These are phyloP conservation scores for Closterium sp. DNA, from an alignment of 139 green algal species.

Conservation along the genomic window DNA sequence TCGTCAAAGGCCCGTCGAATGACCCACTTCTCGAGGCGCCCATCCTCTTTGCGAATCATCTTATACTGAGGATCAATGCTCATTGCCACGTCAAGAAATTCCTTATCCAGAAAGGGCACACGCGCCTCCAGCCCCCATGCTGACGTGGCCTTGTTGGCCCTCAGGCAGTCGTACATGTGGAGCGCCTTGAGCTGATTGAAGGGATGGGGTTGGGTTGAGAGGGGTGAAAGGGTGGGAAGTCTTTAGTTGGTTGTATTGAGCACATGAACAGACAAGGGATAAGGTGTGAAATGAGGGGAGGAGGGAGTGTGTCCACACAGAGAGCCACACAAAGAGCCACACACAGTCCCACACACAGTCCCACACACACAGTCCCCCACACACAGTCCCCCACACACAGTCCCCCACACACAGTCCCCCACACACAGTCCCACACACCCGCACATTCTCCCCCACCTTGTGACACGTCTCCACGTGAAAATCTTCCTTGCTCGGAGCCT, in stretches of 20 bases:
- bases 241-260: no score
- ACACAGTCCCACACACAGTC: no score
- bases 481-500: conserved; percentile 71
- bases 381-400: conserved; percentile 17
- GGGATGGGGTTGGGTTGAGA: no score
- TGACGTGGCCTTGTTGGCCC: conserved; percentile 95
- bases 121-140: conserved; percentile 87
- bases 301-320: no score
- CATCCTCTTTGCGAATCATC: conserved; percentile 35
- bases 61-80: conserved; percentile 82
- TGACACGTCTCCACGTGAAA: conserved; percentile 32
- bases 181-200: conserved; percentile 80
- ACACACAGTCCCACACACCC: no score
- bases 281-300: no score
- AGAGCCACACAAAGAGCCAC: no score
- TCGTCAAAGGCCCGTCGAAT: no score
- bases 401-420: no score
- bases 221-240: no score
- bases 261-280: no score
- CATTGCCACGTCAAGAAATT: conserved; percentile 89
- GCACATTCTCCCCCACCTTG: conserved; percentile 5
- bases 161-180: conserved; percentile 88
- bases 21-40: conserved; percentile 93
- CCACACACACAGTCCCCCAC: no score
- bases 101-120: conserved; percentile 93